phyloP scores from a whole-genome alignment of 2,329 filamentous ascomycete species.

The Colletotrichum falcatum region DNA sequence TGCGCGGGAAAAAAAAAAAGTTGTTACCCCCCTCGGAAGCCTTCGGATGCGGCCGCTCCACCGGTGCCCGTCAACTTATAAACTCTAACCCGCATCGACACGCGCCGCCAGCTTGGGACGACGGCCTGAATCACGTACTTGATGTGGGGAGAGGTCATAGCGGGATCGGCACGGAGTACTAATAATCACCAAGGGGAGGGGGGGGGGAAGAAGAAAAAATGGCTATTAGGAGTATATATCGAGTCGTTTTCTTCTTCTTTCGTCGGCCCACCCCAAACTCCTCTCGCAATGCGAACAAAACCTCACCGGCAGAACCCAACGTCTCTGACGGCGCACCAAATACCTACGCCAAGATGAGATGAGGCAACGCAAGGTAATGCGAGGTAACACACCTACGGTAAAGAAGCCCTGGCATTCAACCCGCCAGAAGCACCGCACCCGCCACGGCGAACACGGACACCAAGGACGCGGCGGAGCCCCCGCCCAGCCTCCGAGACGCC shows the following conservation, averaged over 20 bases:
- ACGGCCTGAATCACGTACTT: not conserved
- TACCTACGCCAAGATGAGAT: not conserved
- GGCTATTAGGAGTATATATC: not conserved
- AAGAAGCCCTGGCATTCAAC: not conserved
- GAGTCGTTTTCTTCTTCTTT: not conserved
- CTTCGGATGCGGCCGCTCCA: constrained; percentile 36
- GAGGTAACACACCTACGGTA: too few species aligned
- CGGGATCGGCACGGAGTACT: too few species aligned
- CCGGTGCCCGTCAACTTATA: not conserved
- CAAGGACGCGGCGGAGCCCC: not conserved
- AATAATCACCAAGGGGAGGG: too few species aligned
- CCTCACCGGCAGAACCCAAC: not conserved
- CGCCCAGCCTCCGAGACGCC: not conserved
- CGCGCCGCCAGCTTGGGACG: not conserved
- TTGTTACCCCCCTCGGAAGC: constrained; percentile 14
- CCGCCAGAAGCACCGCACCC: constrained; percentile 10
- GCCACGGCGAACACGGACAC: constrained; percentile 3
- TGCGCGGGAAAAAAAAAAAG: constrained; percentile 26
- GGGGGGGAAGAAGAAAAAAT: too few species aligned
- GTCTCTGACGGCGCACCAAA: not conserved
- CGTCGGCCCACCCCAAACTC: not conserved
- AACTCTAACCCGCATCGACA: constrained; percentile 15
- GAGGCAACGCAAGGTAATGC: too few species aligned
- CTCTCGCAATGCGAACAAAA: not conserved
- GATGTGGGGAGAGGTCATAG: not conserved